Base-by-base conservation (phyloP, 2,329 filamentous ascomycete genomes). In the Cladosporium sp. region DNA sequence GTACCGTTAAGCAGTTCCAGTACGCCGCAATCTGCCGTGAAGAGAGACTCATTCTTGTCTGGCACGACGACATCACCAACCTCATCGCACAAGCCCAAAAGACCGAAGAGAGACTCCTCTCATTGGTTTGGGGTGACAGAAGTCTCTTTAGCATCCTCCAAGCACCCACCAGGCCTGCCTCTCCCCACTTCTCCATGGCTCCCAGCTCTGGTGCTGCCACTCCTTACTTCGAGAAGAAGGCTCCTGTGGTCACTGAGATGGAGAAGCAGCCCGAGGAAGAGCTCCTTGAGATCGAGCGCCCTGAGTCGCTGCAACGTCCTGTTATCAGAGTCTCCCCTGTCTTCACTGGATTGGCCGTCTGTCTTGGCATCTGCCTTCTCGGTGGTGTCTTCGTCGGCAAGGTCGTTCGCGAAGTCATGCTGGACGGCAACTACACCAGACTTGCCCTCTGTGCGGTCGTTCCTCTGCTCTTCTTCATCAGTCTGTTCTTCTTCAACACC, bases 381-480 rank as follows among this genome's bases (percentile, higher is more conserved):
- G 84, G 81, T 3, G 66, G 79, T 25, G 84, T 84, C 58, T 84
- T 77, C 72, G 75, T 22, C 6, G 51, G 81, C 59, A 66, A 77
- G 25, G 66, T 87, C 30, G 80, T 79, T 1, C 75, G 81, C 49
- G 76, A 87, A 69, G 69, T 81, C 30, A 67, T 74, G 15, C 74
- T 81, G 6, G 83, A 86, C 63, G 73, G 74, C 5, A 75, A 73
- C 36, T 86, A 77, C 60, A 59, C 75, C 30, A 79, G 85, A 20
- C 65, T 85, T 8, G 78, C 78, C 6, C 78, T 87, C 51, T 36
- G 84, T 1, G 68, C 74, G 9, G 78, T 76, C 30, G 67, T 79
- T 8, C 77, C 83, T 0, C 67, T 82, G 19, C 81, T 85, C 66
- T 71, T 82, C 20, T 86, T 85, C 75, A 76, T 86, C 58, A 77